Evolutionary conservation across 257 asterid genomes (phyloP), one percentile per base, ranked within the genome.

Genomic region (Echites panduratus): DNA sequence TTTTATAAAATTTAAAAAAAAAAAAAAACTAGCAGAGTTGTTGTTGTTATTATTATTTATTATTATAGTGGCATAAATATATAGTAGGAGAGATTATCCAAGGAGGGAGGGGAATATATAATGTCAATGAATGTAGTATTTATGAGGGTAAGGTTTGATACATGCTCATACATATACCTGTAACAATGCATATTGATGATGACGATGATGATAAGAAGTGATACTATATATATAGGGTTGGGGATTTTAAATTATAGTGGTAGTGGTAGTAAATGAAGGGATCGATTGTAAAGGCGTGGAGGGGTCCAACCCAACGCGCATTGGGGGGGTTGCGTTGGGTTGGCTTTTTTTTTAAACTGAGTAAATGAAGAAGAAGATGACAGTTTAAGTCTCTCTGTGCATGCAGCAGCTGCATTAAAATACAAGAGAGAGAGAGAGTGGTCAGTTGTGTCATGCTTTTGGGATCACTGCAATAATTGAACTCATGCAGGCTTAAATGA

Each of bases 391-490:
- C 38, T 32, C 2, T 32, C 2, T 32, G 38, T 32, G 38, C 38
- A 32, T 32, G 38, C 38, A 32, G 38, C 38, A 32, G 3, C 45
- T 45, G 48, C 67, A 54, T 73, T 49, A 63, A 66, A 76, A 65
- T 38, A 26, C 53, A 11, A 62, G 72, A 27, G 63, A 81, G 75
- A 68, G 76, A 81, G 66, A 61, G 66, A 61, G 40, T 44, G 83
- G 85, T 86, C 84, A 82, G 82, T 77, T 74, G 53, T 90, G 91
- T 86, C 90, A 86, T 81, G 97, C 96, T 87, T 89, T 89, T 89
- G 83, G 93, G 89, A 87, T 89, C 92, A 82, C 81, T 81, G 90
- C 93, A 90, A 89, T 90, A 45, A 89, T 90, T 87, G 96, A 87
- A 80, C 77, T 87, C 95, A 84, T 82, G 95, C 91, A 80, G 81